phyloP scores from a whole-genome alignment of 257 asterid species.

The Striga asiatica region DNA sequence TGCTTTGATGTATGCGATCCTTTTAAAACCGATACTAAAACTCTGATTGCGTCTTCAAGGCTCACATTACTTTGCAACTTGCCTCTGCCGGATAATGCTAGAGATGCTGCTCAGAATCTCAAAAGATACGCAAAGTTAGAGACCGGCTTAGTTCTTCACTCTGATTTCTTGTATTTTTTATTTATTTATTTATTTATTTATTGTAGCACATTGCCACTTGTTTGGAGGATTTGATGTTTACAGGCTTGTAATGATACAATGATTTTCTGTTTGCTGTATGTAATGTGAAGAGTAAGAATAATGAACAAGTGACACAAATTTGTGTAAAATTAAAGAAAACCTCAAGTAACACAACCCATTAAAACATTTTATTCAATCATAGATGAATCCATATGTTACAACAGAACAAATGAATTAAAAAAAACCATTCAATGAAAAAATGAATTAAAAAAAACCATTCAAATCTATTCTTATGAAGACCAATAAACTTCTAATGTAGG shows the following conservation, averaged over 20 bases:
- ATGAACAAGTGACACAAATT: neutral
- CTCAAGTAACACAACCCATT: neutral
- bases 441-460: neutral
- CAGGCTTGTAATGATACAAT: neutral
- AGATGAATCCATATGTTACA: neutral
- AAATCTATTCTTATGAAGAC: slow-evolving; percentile 6
- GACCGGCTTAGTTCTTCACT: neutral
- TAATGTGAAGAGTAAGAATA: neutral
- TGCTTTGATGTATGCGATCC: slow-evolving; percentile 36
- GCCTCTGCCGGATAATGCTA: slow-evolving; percentile 51
- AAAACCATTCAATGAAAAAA: no score
- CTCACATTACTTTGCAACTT: slow-evolving; percentile 54
- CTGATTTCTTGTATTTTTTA: neutral
- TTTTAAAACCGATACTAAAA: slow-evolving; percentile 22
- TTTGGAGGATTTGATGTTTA: neutral
- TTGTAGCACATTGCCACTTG: neutral
- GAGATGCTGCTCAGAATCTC: slow-evolving; percentile 39
- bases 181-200: neutral
- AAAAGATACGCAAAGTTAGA: slow-evolving; percentile 53
- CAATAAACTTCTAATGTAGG: neutral
- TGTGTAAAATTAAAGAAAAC: neutral
- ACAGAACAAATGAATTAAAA: neutral
- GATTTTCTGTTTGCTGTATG: neutral
- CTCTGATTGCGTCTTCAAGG: slow-evolving; percentile 57
- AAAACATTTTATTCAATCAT: neutral